A percentile compares a stretch with the other conserved stretches of the same genome.
These are phyloP conservation scores for Graphilbum fragrans DNA, from an alignment of 2,329 filamentous ascomycete species.

Conservation along the genomic window DNA sequence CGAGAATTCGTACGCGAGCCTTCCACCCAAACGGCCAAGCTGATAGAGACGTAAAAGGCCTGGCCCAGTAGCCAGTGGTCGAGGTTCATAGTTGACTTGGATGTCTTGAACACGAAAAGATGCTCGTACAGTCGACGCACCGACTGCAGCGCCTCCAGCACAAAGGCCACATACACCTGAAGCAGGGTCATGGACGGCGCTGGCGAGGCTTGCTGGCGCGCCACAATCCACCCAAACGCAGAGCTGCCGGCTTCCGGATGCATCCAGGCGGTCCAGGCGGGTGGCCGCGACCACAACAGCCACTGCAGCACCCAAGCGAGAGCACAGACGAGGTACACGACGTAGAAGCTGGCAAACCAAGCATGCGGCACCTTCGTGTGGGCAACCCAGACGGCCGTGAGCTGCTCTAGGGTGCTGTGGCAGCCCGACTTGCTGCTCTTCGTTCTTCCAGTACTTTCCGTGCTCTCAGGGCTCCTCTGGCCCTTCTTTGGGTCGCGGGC, in stretches of 20 bases:
- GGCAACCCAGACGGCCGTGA: constrained; percentile 1
- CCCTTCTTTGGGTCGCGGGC: constrained; percentile 23
- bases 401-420: constrained; percentile 1
- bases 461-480: not conserved
- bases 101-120: constrained; percentile 49
- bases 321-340: constrained; percentile 56
- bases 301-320: constrained; percentile 60
- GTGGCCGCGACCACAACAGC: constrained; percentile 21
- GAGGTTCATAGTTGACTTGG: constrained; percentile 70
- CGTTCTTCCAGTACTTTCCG: too few relatives aligned
- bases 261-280: too few relatives aligned
- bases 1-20: constrained; percentile 46
- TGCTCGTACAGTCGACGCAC: constrained; percentile 67
- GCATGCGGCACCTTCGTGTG: constrained; percentile 47
- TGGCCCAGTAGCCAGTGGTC: constrained; percentile 73
- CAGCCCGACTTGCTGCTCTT: not conserved
- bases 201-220: constrained; percentile 1
- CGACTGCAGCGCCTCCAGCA: constrained; percentile 65
- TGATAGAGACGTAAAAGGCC: constrained; percentile 62
- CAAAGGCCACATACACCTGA: constrained; percentile 56
- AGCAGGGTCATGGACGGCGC: constrained; percentile 40
- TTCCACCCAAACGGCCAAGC: constrained; percentile 75
- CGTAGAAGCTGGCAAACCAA: constrained; percentile 86
- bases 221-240: constrained; percentile 2
- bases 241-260: too few relatives aligned